Base-by-base conservation (phyloP, 805 yeast genomes). In the Kluyveromyces wickerhamii region DNA sequence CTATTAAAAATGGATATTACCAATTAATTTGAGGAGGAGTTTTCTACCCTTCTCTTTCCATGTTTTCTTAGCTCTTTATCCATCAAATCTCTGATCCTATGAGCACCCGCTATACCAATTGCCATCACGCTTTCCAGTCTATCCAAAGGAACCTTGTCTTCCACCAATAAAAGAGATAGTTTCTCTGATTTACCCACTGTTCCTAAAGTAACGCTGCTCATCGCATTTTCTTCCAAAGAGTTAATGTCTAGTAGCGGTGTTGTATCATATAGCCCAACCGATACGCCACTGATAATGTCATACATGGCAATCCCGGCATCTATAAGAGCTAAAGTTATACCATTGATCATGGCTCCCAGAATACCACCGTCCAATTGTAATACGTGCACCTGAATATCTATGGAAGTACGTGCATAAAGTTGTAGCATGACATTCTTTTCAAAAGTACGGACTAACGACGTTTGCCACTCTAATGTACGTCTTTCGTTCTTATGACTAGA, bases 291-390 rank as follows among this genome's bases (percentile, higher is more conserved):
- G 11, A 89, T 80, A 53, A 85, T 88, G 54, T 92, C 97, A 52
- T 80, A 82, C 80, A 92, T 79, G 4, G 96, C 81, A 29, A 92
- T 79, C 32, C 97, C 97, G 2, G 97, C 96, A 60, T 92, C 97
- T 21, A 92, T 76, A 28, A 92, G 66, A 0, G 95, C 96, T 47
- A 92, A 63, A 1, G 96, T 85, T 27, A 84, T 73, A 7, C 96
- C 84, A 54, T 92, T 92, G 27, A 85, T 69, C 44, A 92, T 74
- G 1, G 82, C 69, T 0, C 95, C 74, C 43, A 89, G 57, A 17
- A 89, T 53, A 0, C 95, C 95, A 24, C 98, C 98, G 51, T 92
- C 98, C 50, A 86, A 85, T 10, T 86, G 77, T 35, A 92, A 64
- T 0, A 92, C 87, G 44, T 84, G 83, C 5, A 88, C 64, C 28